Evolutionary conservation across 805 yeast species (phyloP), one percentile per base, ranked within the genome.

Genomic region (Saccharomycopsis babjevae): DNA sequence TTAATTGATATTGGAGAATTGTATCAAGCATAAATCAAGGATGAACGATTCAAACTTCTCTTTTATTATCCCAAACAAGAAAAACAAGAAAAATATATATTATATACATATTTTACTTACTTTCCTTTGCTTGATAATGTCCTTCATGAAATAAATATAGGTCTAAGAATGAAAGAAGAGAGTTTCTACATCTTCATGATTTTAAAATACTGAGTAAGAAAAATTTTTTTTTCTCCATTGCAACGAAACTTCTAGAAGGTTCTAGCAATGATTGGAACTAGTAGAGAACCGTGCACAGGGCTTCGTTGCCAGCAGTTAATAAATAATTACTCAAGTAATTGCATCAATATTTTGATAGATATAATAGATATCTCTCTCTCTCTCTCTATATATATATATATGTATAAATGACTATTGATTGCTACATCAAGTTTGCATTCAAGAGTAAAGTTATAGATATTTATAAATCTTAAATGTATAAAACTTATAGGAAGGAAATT

Each of bases 1-100:
- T 90, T 80, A 68, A 69, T 81, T 77, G 69, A 68, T 84, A 74
- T 87, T 74, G 88, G 88, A 79, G 81, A 74, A 74, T 72, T 71
- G 87, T 83, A 82, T 83, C 85, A 79, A 74, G 69, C 15, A 28
- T 38, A 50, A 66, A 62, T 63, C 70, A 59, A 59, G 16, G 11
- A 50, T 22, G 32, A 39, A 54, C 20, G 42, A 38, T 30, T 46
- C 57, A 32, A 52, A 30, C 38, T 39, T 55, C 58, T 61, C 63
- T 58, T 34, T 57, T 61, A 36, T 54, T 46, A 30, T 22, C 57
- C 57, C 30, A 46, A 46, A 25, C 25, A 18, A 28, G 28, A 46
- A 8, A 39, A 56, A 39, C 25, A 38, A 30, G 7, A 56, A 42
- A 18, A 56, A 56, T 6, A 6, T 7, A 30, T 15, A 54, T 7